Conservation (phyloP, 2,329 filamentous ascomycete species). For the Dothiorella sarmentorum region DNA sequence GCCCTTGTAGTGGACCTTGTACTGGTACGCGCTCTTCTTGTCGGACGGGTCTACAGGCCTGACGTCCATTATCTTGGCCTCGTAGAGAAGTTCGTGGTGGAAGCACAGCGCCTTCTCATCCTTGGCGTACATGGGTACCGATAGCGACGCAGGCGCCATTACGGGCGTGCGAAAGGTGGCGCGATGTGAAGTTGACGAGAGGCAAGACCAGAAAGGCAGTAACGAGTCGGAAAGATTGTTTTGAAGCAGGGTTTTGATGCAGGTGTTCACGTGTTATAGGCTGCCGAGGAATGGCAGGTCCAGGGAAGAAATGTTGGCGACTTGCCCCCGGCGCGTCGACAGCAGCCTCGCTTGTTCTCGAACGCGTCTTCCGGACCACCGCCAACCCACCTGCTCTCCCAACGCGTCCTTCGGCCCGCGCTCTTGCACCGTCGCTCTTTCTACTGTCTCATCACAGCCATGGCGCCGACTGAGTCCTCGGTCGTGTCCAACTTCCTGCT, state of each 20-base stretch:
- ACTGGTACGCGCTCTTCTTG: conserved; percentile 74
- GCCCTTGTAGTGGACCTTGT: conserved; percentile 96
- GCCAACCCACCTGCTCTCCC: conserved; percentile 1
- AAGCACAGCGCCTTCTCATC: conserved; percentile 97
- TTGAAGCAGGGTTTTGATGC: neutral
- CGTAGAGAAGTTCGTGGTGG: conserved; percentile 94
- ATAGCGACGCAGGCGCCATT: conserved; percentile 58
- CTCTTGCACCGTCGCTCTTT: neutral
- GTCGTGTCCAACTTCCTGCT: conserved; percentile 78
- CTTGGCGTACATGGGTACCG: conserved; percentile 56
- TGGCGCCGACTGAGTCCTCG: conserved; percentile 70
- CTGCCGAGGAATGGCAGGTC: conserved; percentile 5
- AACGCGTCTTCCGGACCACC: conserved; percentile 17
- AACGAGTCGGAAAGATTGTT: neutral
- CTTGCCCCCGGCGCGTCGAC: conserved; percentile 17
- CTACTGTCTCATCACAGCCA: conserved; percentile 38
- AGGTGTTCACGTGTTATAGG: conserved; percentile 14
- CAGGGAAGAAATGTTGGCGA: conserved; percentile 13
- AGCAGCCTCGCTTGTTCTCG: conserved; percentile 12
- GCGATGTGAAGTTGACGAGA: conserved; percentile 1
- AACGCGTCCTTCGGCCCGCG: neutral
- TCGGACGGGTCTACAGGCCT: conserved; percentile 59
- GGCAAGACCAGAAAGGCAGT: neutral
- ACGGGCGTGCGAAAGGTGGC: conserved; percentile 28
- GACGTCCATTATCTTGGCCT: conserved; percentile 89